Percentiles rank a stretch among this genome's conserved stretches.
These are phyloP conservation scores for Camelina laxa DNA, from an alignment of 345 rosid species.

Conservation along the genomic window DNA sequence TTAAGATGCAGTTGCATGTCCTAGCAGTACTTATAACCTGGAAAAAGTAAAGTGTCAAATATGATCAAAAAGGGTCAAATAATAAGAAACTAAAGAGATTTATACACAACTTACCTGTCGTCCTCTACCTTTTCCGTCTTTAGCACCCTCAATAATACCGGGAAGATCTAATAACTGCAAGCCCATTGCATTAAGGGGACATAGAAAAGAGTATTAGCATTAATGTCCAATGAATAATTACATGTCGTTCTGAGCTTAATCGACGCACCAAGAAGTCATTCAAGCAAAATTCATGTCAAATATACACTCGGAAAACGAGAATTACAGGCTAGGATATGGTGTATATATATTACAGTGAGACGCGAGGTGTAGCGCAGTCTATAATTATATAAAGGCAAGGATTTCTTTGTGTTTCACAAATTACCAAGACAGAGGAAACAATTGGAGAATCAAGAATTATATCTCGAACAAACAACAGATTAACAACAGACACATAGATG, in stretches of 20 bases:
- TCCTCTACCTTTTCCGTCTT: slow-evolving; percentile 99
- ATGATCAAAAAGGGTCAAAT: not conserved
- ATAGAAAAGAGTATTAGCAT: slow-evolving; percentile 1
- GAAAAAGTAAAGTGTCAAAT: slow-evolving; percentile 24
- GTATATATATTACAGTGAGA: no score
- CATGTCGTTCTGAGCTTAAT: slow-evolving; percentile 1
- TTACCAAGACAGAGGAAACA: not conserved
- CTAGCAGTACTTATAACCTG: slow-evolving; percentile 99
- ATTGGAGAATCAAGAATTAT: not conserved
- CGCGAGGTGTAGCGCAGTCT: no score
- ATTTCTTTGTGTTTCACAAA: slow-evolving; percentile 9
- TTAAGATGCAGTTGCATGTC: slow-evolving; percentile 91
- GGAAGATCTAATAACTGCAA: slow-evolving; percentile 94
- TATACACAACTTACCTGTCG: slow-evolving; percentile 64
- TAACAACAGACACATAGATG: not conserved
- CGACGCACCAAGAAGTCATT: slow-evolving; percentile 10
- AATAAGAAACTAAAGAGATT: not conserved
- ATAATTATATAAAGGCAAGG: slow-evolving; percentile 1
- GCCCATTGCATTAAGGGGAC: slow-evolving; percentile 11
- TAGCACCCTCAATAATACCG: slow-evolving; percentile 99
- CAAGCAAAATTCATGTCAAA: not conserved
- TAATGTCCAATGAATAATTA: not conserved
- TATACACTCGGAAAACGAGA: slow-evolving; percentile 5
- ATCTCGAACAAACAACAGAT: not conserved
- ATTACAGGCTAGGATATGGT: no score